phyloP scores from a whole-genome alignment of 1,284 basidiomycete genomes.

The Singerocomus inundabilis region DNA sequence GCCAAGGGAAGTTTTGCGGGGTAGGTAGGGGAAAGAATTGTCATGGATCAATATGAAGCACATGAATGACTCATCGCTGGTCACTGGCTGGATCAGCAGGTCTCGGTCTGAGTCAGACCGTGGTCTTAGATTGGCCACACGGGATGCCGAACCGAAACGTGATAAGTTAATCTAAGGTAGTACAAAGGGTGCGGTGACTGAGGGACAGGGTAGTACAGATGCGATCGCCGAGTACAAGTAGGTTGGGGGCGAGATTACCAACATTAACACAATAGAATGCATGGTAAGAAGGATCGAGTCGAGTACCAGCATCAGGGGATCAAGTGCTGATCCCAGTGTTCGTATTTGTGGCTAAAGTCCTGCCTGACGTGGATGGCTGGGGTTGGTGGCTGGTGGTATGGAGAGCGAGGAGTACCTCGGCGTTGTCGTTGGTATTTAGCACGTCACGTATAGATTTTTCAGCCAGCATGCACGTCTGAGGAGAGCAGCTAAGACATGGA shows the following conservation, averaged over 20 bases:
- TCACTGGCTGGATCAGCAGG: not conserved
- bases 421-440: constrained; percentile 65
- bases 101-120: no score
- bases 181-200: constrained; percentile 22
- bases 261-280: constrained; percentile 9
- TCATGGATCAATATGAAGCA: not conserved
- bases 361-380: constrained; percentile 18
- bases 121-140: no score
- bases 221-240: constrained; percentile 8
- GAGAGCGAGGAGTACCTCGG: constrained; percentile 57
- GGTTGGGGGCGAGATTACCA: constrained; percentile 7
- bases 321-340: constrained; percentile 30
- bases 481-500: not conserved
- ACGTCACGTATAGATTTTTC: constrained; percentile 68
- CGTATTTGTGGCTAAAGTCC: constrained; percentile 16
- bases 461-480: constrained; percentile 65
- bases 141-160: not conserved
- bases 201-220: constrained; percentile 31
- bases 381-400: constrained; percentile 37
- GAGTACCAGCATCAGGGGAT: constrained; percentile 3
- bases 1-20: constrained; percentile 28
- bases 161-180: constrained; percentile 22
- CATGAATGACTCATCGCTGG: not conserved
- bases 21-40: constrained; percentile 2
- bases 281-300: constrained; percentile 6